These are phyloP conservation scores for Helicostylum pulchrum DNA, from an alignment of 192 early-diverging fungal species.

Conservation along the genomic window DNA sequence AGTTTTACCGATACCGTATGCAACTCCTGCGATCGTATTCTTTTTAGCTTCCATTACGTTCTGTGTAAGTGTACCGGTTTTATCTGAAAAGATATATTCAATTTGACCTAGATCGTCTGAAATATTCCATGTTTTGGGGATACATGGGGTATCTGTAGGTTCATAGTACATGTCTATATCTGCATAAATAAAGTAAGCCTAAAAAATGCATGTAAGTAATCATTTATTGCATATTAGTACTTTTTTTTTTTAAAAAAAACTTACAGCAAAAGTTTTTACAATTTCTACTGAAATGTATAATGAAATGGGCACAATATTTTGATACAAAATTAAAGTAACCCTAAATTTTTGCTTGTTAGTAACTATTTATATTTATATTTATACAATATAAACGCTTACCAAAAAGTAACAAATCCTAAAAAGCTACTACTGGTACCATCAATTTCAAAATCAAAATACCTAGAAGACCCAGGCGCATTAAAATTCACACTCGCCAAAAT, in stretches of 20 bases:
- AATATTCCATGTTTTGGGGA: slow-evolving; percentile 85
- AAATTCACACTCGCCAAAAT: slow-evolving; percentile 64
- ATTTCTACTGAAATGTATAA: slow-evolving; percentile 92
- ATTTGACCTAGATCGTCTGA: slow-evolving; percentile 96
- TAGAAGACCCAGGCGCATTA: slow-evolving; percentile 51
- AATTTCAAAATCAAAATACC: slow-evolving; percentile 47
- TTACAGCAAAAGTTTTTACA: slow-evolving; percentile 82
- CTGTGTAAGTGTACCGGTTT: slow-evolving; percentile 94
- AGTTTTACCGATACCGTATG: slow-evolving; percentile 73
- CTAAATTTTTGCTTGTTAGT: slow-evolving; percentile 30
- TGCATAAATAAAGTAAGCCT: slow-evolving; percentile 89
- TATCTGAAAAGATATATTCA: slow-evolving; percentile 96
- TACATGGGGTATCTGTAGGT: slow-evolving; percentile 72
- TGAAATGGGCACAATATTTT: slow-evolving; percentile 96
- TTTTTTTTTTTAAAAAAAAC: slow-evolving; percentile 18
- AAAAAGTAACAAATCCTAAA: slow-evolving; percentile 71
- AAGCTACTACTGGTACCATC: slow-evolving; percentile 48
- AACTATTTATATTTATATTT: neutral
- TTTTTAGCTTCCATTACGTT: slow-evolving; percentile 96
- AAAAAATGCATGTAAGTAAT: neutral
- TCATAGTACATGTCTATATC: slow-evolving; percentile 92
- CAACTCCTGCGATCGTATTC: slow-evolving; percentile 85
- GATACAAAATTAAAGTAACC: slow-evolving; percentile 86
- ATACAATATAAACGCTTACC: slow-evolving; percentile 34
- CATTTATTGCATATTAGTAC: neutral